phyloP scores from a whole-genome alignment of 441 rosid species.

The Bocquillonia castaneifolia region DNA sequence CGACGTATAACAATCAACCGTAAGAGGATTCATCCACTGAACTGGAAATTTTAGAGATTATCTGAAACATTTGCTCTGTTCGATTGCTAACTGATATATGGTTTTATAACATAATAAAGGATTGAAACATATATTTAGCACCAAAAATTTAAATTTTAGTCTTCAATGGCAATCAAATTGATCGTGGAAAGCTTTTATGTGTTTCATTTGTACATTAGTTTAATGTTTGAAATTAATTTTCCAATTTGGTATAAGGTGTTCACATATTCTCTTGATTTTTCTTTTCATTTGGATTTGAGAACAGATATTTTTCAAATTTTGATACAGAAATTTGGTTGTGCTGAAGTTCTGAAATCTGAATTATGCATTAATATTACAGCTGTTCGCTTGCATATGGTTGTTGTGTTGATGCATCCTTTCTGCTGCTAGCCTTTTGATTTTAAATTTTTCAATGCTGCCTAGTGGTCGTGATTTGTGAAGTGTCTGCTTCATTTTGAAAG shows the following conservation, averaged over 20 bases:
- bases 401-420: neutral
- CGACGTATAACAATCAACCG: conserved; percentile 75
- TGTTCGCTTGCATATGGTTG: neutral
- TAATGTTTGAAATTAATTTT: neutral
- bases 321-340: neutral
- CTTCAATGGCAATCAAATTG: neutral
- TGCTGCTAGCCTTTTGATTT: conserved; percentile 4
- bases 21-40: conserved; percentile 39
- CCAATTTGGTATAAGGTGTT: too few species aligned
- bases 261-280: neutral
- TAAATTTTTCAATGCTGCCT: neutral
- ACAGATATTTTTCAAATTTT: neutral
- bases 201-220: neutral
- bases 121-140: neutral
- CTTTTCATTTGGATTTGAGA: neutral
- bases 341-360: neutral
- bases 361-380: neutral
- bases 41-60: conserved; percentile 2
- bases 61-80: conserved; percentile 16
- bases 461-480: neutral
- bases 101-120: neutral
- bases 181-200: neutral
- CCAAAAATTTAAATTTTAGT: neutral
- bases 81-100: neutral
- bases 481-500: conserved; percentile 6